Evolutionary conservation across 2,329 filamentous ascomycete genomes (phyloP), one percentile per base, ranked within the genome.

Genomic region (Cryphonectria nitschkei): DNA sequence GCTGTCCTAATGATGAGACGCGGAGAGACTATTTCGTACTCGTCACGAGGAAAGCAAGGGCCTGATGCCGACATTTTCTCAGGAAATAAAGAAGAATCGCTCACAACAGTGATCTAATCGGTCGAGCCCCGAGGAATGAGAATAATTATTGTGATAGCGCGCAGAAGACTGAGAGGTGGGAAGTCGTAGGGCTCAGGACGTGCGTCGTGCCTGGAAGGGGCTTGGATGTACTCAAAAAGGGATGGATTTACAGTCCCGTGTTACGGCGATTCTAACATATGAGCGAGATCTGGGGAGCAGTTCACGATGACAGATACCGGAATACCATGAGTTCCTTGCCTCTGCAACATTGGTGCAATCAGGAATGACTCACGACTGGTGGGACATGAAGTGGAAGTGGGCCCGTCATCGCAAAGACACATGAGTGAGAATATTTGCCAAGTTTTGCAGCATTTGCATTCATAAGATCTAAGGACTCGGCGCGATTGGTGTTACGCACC

Each of bases 1-100:
- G 64, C 64, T n/a, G 64, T 66, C 19, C 64, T 54, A 32, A 66
- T 56, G 50, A 56, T 39, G 7, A 66, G 64, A 39, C 64, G 64
- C 11, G 64, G 64, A 19, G 64, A 66, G 37, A 29, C 29, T 43
- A 66, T 66, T n/a, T 54, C 50, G 29, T 66, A 66, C 46, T 34
- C 54, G 19, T 54, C 46, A 29, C 46, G 64, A 56, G 26, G 64
- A n/a, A 54, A 56, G 2, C 19, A 50, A 37, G 43, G 46, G n/a
- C 46, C 29, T 52, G 14, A 7, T n/a, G 34, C 26, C 11, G 64
- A 56, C 50, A 46, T 65, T 19, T 46, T 26, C 52, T 32, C 13
- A 11, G 16, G 5, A 8, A 19, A 2, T 7, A 3, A 16, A 16
- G 3, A 6, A 32, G 11, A 4, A 8, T 58, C 1, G 29, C 13